phyloP scores from a whole-genome alignment of 2,329 filamentous ascomycete species.

The Fusarium scirpi region DNA sequence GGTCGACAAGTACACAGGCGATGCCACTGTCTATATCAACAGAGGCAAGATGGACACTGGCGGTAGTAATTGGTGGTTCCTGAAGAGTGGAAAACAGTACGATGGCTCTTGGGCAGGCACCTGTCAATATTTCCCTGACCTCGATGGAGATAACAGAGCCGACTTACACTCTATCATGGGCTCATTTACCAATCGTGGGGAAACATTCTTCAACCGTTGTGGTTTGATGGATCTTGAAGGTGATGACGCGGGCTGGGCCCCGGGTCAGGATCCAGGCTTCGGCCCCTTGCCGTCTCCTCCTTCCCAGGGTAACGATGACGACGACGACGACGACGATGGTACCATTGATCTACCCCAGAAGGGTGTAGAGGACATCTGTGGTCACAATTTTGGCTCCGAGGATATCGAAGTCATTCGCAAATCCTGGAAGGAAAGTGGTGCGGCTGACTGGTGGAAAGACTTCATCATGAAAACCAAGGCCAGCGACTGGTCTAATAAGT shows the following conservation, averaged over 20 bases:
- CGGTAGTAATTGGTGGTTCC: slow-evolving; percentile 4
- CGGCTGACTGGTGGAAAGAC: no score
- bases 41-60: slow-evolving; percentile 12
- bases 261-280: background rate
- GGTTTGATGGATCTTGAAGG: background rate
- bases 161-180: slow-evolving; percentile 4
- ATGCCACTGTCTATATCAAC: slow-evolving; percentile 9
- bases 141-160: slow-evolving; percentile 1
- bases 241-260: slow-evolving; percentile 2
- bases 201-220: background rate
- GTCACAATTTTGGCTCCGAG: no score
- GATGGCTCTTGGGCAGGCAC: background rate
- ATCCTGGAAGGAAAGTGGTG: no score
- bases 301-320: no score
- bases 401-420: no score
- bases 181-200: background rate
- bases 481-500: no score
- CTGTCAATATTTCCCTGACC: slow-evolving; percentile 12
- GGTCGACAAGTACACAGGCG: slow-evolving; percentile 28
- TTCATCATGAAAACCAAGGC: no score
- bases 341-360: no score
- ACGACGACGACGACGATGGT: no score
- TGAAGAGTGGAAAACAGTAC: slow-evolving; percentile 23
- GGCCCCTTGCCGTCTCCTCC: background rate
- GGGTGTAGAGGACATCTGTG: no score